Conservation (phyloP, 2,329 filamentous ascomycete genomes). For the Tolypocladium nubicola region DNA sequence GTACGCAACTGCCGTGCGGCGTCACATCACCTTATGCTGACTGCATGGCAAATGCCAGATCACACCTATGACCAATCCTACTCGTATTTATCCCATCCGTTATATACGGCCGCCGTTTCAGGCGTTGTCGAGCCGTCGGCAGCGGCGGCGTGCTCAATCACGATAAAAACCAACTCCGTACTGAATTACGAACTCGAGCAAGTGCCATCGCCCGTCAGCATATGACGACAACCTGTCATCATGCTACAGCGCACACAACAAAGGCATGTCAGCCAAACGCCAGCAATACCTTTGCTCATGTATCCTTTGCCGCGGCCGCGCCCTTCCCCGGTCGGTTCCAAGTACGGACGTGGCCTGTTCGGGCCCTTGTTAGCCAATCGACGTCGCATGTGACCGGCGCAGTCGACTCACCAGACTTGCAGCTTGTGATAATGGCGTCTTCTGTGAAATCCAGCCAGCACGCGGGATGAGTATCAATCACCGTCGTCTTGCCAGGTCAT, state of each 20-base stretch:
- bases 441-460: constrained; percentile 92
- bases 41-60: background rate
- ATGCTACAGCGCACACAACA: background rate
- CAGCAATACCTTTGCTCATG: background rate
- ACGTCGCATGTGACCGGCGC: constrained; percentile 2
- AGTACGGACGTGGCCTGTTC: constrained; percentile 60
- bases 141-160: background rate
- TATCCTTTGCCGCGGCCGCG: background rate
- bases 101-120: background rate
- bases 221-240: background rate
- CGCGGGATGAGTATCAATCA: constrained; percentile 75
- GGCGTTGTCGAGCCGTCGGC: background rate
- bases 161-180: background rate
- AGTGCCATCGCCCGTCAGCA: background rate
- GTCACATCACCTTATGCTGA: background rate
- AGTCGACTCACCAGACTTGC: constrained; percentile 64
- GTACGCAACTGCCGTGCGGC: background rate
- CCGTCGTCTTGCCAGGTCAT: constrained; percentile 50
- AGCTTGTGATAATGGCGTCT: constrained; percentile 85
- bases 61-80: background rate
- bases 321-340: constrained; percentile 51
- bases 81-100: no score
- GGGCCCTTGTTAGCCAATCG: constrained; percentile 9
- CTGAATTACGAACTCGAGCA: background rate
- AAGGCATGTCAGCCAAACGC: background rate